Percentiles rank a stretch among this genome's conserved stretches.
These are phyloP conservation scores for Truncatella angustata DNA, from an alignment of 2,329 filamentous ascomycete species.

Conservation along the genomic window DNA sequence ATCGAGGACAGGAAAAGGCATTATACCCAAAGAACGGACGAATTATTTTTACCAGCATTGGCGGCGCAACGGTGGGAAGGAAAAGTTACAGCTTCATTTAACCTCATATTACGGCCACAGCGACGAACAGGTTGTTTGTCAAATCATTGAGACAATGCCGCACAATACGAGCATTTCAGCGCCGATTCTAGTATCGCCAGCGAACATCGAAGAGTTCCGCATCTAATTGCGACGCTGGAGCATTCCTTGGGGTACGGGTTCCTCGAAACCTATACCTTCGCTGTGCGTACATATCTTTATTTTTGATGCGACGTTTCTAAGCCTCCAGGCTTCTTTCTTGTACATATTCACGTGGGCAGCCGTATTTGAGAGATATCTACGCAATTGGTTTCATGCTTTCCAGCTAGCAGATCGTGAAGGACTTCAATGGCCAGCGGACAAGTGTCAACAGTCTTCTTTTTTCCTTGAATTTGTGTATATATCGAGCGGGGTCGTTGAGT, in stretches of 20 bases:
- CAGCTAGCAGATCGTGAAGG: not conserved
- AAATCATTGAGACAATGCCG: too few relatives aligned
- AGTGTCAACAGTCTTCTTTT: too few relatives aligned
- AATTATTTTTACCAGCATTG: not conserved
- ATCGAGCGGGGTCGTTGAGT: too few relatives aligned
- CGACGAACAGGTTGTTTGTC: not conserved
- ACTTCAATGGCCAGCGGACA: not conserved
- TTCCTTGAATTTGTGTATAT: too few relatives aligned
- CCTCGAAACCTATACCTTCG: not conserved
- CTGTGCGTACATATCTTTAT: not conserved
- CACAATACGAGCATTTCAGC: too few relatives aligned
- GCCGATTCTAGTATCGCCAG: too few relatives aligned
- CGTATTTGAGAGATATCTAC: not conserved
- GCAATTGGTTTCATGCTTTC: not conserved
- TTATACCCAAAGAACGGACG: conserved; percentile 8
- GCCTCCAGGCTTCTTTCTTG: not conserved
- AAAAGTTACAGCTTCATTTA: not conserved
- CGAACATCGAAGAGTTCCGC: too few relatives aligned
- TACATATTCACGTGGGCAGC: not conserved
- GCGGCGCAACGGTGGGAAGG: not conserved
- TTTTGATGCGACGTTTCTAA: not conserved
- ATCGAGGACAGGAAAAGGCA: conserved; percentile 4
- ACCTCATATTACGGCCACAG: not conserved
- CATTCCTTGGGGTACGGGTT: not conserved
- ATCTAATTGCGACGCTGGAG: not conserved